These are phyloP conservation scores for Sugiyamaella japonica DNA, from an alignment of 1,139 yeast genomes.

Conservation along the genomic window DNA sequence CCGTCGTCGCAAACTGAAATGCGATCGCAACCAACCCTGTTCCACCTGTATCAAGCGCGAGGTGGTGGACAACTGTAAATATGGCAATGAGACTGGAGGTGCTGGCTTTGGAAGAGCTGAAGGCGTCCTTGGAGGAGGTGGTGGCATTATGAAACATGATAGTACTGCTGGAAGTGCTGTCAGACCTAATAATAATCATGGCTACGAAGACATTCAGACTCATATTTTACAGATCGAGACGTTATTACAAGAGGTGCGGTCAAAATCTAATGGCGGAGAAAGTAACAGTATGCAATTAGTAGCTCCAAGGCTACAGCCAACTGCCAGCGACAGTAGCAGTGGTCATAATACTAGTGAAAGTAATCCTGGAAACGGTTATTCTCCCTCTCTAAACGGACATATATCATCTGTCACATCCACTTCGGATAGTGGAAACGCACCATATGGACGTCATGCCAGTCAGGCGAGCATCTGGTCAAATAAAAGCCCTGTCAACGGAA, in stretches of 20 bases:
- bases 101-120: background rate
- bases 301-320: background rate
- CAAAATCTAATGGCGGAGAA: background rate
- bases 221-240: slow-evolving; percentile 16
- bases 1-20: slow-evolving; percentile 27
- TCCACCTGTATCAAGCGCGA: slow-evolving; percentile 23
- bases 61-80: slow-evolving; percentile 21
- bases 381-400: slow-evolving; percentile 5
- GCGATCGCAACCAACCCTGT: slow-evolving; percentile 28
- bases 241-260: slow-evolving; percentile 15
- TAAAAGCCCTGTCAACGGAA: background rate
- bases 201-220: slow-evolving; percentile 16
- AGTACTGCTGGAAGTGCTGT: background rate
- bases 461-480: background rate
- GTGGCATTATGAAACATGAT: slow-evolving; percentile 1
- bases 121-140: background rate
- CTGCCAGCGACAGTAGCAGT: background rate
- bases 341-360: slow-evolving; percentile 3
- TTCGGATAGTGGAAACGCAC: background rate
- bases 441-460: background rate
- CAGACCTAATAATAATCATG: background rate
- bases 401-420: slow-evolving; percentile 3
- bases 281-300: background rate
- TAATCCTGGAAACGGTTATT: slow-evolving; percentile 1
- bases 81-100: slow-evolving; percentile 2